Conservation (phyloP, 208 protist species). For the Herpetomonas samuelpessoai region DNA sequence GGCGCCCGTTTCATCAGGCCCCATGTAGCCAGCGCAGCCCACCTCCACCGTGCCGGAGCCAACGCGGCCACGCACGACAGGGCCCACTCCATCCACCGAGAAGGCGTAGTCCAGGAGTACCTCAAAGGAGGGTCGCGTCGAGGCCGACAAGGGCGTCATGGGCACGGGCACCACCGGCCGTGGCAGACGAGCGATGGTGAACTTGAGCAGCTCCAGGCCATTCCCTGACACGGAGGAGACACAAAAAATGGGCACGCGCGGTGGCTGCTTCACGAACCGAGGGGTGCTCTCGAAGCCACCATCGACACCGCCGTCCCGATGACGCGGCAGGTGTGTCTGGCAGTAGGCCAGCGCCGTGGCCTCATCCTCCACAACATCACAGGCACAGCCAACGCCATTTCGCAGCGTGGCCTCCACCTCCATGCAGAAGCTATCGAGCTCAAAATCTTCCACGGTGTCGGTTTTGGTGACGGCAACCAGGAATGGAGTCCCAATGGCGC, state of each 20-base stretch:
- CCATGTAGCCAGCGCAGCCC: conserved; percentile 87
- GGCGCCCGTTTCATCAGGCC: conserved; percentile 87
- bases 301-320: conserved; percentile 31
- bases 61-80: conserved; percentile 93
- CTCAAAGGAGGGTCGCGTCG: conserved; percentile 52
- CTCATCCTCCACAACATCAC: conserved; percentile 32
- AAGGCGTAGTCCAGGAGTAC: conserved; percentile 79
- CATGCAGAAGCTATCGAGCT: conserved; percentile 88
- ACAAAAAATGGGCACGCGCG: conserved; percentile 57
- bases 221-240: conserved; percentile 54
- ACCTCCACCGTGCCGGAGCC: conserved; percentile 77
- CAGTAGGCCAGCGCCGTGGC: conserved; percentile 23
- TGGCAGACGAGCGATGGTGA: conserved; percentile 38
- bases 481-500: conserved; percentile 91
- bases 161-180: conserved; percentile 15
- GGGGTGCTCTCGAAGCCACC: not conserved
- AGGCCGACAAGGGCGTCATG: conserved; percentile 10
- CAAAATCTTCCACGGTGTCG: conserved; percentile 91
- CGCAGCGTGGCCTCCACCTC: conserved; percentile 63
- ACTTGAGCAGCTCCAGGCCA: conserved; percentile 55
- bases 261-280: conserved; percentile 6
- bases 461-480: conserved; percentile 94
- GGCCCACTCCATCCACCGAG: conserved; percentile 82
- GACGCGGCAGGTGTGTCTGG: conserved; percentile 21
- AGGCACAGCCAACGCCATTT: conserved; percentile 28